These are phyloP conservation scores for Pelargonium myrrhifolium DNA, from an alignment of 441 rosid genomes.

Conservation along the genomic window DNA sequence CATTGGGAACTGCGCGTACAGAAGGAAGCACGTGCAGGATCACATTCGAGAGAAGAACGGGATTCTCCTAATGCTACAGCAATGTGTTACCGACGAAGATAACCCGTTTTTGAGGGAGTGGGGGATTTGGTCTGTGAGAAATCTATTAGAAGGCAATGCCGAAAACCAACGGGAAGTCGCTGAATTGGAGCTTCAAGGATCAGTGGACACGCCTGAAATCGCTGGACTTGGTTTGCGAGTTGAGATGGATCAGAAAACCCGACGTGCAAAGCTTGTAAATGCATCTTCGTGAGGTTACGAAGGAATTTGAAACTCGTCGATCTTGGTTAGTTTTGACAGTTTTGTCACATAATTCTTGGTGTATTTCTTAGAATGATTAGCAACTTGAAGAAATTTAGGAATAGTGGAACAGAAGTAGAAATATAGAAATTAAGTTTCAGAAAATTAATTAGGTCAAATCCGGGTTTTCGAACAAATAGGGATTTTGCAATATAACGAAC, in stretches of 20 bases:
- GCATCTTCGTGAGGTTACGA: background rate
- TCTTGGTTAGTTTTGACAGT: too few species aligned
- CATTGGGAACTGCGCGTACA: slow-evolving; percentile 55
- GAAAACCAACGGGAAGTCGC: slow-evolving; percentile 60
- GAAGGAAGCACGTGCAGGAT: slow-evolving; percentile 47
- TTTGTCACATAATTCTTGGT: too few species aligned
- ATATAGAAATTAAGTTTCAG: too few species aligned
- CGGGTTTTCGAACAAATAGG: too few species aligned
- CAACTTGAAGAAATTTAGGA: too few species aligned
- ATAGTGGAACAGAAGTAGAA: too few species aligned
- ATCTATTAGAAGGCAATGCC: slow-evolving; percentile 59
- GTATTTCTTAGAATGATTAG: too few species aligned
- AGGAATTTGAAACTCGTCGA: too few species aligned
- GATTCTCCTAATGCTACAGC: slow-evolving; percentile 54
- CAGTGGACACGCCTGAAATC: slow-evolving; percentile 61
- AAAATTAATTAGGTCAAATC: too few species aligned
- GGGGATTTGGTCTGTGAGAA: slow-evolving; percentile 71
- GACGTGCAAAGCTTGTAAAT: slow-evolving; percentile 69
- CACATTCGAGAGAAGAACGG: slow-evolving; percentile 51
- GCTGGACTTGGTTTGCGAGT: slow-evolving; percentile 59
- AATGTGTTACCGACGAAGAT: slow-evolving; percentile 70
- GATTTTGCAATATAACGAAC: too few species aligned
- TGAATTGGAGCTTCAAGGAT: slow-evolving; percentile 67
- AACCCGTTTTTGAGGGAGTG: slow-evolving; percentile 77
- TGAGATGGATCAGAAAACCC: slow-evolving; percentile 49